phyloP scores from a whole-genome alignment of 345 rosid species.

The Salix brachista region DNA sequence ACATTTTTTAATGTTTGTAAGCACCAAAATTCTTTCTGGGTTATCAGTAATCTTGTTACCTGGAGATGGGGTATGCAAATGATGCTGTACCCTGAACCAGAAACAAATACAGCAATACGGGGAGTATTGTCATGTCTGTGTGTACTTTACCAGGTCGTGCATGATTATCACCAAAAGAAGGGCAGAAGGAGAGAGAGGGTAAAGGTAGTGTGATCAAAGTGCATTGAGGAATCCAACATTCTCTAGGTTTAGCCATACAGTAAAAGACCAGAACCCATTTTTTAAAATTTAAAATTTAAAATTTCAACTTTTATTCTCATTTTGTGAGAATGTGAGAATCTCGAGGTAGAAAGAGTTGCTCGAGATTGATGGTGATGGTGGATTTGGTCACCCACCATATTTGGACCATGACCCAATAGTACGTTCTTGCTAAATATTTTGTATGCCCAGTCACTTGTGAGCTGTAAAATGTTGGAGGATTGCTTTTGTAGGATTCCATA shows the following conservation, averaged over 20 bases:
- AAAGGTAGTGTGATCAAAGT: not conserved
- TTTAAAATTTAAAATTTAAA: not conserved
- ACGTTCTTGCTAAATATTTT: not conserved
- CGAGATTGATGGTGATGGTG: constrained; percentile 28
- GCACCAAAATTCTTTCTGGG: constrained; percentile 20
- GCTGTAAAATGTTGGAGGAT: constrained; percentile 24
- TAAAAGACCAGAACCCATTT: constrained; percentile 20
- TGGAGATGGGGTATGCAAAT: constrained; percentile 14
- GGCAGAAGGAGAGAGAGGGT: not conserved
- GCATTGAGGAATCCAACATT: constrained; percentile 40
- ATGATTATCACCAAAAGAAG: not conserved
- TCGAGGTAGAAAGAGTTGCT: constrained; percentile 29
- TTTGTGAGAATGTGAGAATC: constrained; percentile 46
- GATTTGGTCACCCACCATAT: constrained; percentile 35
- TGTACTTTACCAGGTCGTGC: not conserved
- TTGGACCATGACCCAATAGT: constrained; percentile 9
- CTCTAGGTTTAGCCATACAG: constrained; percentile 39
- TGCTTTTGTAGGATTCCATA: constrained; percentile 32
- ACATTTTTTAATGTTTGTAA: constrained; percentile 7
- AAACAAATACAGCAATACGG: not conserved
- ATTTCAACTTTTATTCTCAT: not conserved
- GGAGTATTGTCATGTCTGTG: not conserved
- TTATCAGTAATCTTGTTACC: not conserved
- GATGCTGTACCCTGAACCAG: not conserved
- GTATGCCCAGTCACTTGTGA: constrained; percentile 10